Evolutionary conservation across 768 basidiomycete genomes (phyloP), one percentile per base, ranked within the genome.

Genomic region (Tulasnella calospora): DNA sequence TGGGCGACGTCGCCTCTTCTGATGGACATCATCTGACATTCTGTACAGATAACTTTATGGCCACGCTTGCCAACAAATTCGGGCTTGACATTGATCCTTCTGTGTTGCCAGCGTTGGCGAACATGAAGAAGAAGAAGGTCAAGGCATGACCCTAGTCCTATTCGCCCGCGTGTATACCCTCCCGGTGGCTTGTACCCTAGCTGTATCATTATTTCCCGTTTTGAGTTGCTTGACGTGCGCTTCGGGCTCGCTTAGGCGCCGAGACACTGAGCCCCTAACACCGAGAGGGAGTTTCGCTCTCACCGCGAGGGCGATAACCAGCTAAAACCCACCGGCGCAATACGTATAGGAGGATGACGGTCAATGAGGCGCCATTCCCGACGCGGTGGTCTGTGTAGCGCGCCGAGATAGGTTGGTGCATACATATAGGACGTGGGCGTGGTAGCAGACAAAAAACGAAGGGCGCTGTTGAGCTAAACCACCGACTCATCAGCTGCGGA

Each of bases 11-110:
- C 30, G 35, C 61, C 36, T 72, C 36, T 72, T 40, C 36, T 19
- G 15, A 40, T 21, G 8, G 12, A 35, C 27, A 8, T 72, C 27
- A 23, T 33, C 55, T 78, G 33, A 61, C 74, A 7, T 78, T 40
- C 41, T 61, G 35, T 55, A 19, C 80, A 94, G 94, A 94, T 83
- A 88, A 94, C 1, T 95, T 93, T 81, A 94, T 94, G 93, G 93
- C 94, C 83, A 94, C 91, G 0, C 85, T 94, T 36, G 92, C 93
- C 4, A 92, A 92, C 84, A 92, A 93, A 81, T 86, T 95, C 67
- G 92, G 92, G 74, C 87, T 93, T 88, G 71, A 79, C 27, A 33
- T 81, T 3, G 76, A 80, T 15, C 69, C 69, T 10, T 36, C 33
- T 1, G 67, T 44, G 23, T 40, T 76, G 35, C 75, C 75, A 33